Evolutionary conservation across 1,139 yeast genomes (phyloP), one percentile per base, ranked within the genome.

Genomic region (Ashbya aceris): DNA sequence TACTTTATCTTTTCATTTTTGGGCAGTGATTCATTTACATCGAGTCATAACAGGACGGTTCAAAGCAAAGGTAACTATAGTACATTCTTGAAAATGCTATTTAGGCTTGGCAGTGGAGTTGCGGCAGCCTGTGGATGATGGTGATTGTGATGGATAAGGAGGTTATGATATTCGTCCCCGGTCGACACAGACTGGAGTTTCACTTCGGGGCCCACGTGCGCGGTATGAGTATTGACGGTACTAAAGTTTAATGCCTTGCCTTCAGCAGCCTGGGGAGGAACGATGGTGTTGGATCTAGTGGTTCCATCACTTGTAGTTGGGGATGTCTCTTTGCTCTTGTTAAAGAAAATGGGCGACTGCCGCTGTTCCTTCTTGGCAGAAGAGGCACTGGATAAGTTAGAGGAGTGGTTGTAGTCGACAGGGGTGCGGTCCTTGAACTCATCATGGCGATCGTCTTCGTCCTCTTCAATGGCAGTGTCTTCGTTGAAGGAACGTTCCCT

Each of bases 101-200:
- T 55, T 17, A 57, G 51, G 39, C 60, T 51, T 30, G 61, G 60
- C 36, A 55, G 42, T 17, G 52, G 42, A 29, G 45, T 38, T 27
- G 45, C 33, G 20, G 44, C 40, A 23, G 39, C 43, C 14, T 40
- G 37, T 20, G 37, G 37, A 23, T 34, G 37, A 14, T 40, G 41
- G 10, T 36, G 26, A 27, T 28, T 34, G 13, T 44, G 33, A 27
- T 38, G 41, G 14, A 34, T 23, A 5, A 34, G 20, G 11, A 34
- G 5, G 29, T 14, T 34, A 10, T 34, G 37, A 34, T 23, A 34
- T 14, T 34, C 37, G 9, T 34, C 29, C 11, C 14, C 27, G 8
- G 37, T 10, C 10, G 29, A 10, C 37, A 34, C 14, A 23, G 37
- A 23, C 11, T 17, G 12, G 31, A 11, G 13, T 10, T 32, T 13